phyloP scores from a whole-genome alignment of 805 yeast species.

The Saturnispora diversa region DNA sequence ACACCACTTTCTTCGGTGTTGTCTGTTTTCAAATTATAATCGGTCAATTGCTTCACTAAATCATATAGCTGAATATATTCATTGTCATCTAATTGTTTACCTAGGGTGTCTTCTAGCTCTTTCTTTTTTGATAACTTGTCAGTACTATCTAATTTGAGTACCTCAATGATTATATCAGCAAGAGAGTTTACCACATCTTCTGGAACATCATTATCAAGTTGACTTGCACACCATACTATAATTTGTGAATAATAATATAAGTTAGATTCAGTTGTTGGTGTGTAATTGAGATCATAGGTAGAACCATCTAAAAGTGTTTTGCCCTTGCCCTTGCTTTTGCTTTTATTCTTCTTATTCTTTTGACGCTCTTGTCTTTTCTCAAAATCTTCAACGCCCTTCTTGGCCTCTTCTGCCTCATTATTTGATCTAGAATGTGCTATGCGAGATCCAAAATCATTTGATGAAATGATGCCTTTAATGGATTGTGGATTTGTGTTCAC shows the following conservation, averaged over 20 bases:
- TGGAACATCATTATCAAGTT: slow-evolving; percentile 63
- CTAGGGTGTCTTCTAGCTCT: slow-evolving; percentile 47
- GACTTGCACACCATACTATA: slow-evolving; percentile 48
- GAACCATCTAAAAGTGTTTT: slow-evolving; percentile 29
- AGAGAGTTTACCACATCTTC: slow-evolving; percentile 66
- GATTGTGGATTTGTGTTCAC: slow-evolving; percentile 65
- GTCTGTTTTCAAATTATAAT: slow-evolving; percentile 29
- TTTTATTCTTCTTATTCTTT: slow-evolving; percentile 9
- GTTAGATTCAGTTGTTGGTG: slow-evolving; percentile 52
- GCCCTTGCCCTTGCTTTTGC: slow-evolving; percentile 7
- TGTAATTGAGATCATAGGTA: slow-evolving; percentile 48
- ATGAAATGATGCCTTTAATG: slow-evolving; percentile 57
- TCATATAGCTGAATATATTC: slow-evolving; percentile 39
- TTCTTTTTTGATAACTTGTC: slow-evolving; percentile 38
- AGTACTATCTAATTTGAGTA: slow-evolving; percentile 39
- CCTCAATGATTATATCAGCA: slow-evolving; percentile 54
- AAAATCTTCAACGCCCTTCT: slow-evolving; percentile 10
- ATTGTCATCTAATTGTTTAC: slow-evolving; percentile 32
- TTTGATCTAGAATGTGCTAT: slow-evolving; percentile 17
- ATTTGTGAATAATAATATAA: slow-evolving; percentile 45
- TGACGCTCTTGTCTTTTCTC: slow-evolving; percentile 9
- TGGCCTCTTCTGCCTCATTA: slow-evolving; percentile 16
- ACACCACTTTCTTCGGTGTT: slow-evolving; percentile 28
- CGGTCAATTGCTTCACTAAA: slow-evolving; percentile 42
- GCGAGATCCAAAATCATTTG: slow-evolving; percentile 55